phyloP scores from a whole-genome alignment of 306 rosid species.

The Castanopsis chinensis region DNA sequence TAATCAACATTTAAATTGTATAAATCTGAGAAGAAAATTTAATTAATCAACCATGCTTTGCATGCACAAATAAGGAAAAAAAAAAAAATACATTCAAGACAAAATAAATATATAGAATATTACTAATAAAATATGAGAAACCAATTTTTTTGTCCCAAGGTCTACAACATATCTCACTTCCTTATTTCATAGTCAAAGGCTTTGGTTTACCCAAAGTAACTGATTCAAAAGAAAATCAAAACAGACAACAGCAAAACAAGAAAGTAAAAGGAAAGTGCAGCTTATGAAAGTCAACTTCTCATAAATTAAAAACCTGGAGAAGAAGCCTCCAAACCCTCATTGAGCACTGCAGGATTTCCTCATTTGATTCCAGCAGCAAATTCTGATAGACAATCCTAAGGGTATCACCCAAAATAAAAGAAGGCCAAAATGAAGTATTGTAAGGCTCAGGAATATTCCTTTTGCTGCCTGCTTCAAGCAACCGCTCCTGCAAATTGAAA shows the following conservation, averaged over 20 bases:
- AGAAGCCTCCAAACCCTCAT: constrained; percentile 98
- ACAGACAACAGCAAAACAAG: background rate
- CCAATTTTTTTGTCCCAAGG: background rate
- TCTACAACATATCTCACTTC: background rate
- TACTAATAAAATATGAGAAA: no score
- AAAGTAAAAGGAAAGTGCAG: background rate
- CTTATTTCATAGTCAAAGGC: background rate
- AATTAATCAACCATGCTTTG: no score
- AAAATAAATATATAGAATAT: no score
- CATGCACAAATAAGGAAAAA: no score
- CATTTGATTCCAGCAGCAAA: constrained; percentile 86
- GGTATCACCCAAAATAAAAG: constrained; percentile 83
- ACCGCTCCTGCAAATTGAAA: constrained; percentile 72
- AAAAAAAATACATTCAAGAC: no score
- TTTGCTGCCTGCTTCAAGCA: constrained; percentile 91
- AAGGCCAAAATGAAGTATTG: constrained; percentile 81
- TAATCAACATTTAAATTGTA: no score
- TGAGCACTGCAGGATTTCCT: constrained; percentile 78
- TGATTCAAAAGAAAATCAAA: background rate
- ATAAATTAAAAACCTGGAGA: constrained; percentile 62
- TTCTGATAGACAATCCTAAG: constrained; percentile 93
- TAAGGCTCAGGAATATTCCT: constrained; percentile 52
- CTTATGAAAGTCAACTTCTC: background rate
- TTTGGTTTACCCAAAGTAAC: background rate
- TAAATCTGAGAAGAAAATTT: no score